Evolutionary conservation across 257 asterid genomes (phyloP).

Genomic region (Gentiana dahurica): DNA sequence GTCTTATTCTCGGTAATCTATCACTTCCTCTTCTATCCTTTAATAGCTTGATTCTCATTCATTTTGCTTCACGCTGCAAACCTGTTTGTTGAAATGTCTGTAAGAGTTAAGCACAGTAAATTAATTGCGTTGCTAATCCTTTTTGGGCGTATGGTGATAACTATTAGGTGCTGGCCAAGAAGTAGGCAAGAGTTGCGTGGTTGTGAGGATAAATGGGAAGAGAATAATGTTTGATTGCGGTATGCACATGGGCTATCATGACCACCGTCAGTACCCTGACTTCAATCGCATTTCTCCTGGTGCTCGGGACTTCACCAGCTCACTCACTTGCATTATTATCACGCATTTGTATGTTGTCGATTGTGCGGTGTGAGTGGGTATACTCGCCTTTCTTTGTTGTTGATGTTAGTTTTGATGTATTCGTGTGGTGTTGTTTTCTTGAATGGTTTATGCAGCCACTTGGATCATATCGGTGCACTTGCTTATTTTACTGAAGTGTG

Average conservation of each 20-base stretch:
- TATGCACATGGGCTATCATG: slow-evolving; percentile 83
- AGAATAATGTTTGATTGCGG: slow-evolving; percentile 93
- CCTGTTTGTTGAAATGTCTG: slow-evolving; percentile 3
- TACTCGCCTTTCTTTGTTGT: neutral
- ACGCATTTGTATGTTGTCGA: slow-evolving; percentile 48
- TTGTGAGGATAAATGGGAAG: slow-evolving; percentile 72
- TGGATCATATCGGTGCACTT: slow-evolving; percentile 96
- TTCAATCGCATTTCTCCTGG: slow-evolving; percentile 46
- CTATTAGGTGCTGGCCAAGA: slow-evolving; percentile 90
- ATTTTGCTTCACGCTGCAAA: neutral
- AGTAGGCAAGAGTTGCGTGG: slow-evolving; percentile 93
- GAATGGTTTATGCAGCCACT: slow-evolving; percentile 34
- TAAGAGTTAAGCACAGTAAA: neutral
- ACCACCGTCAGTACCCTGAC: slow-evolving; percentile 66
- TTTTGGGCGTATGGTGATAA: slow-evolving; percentile 2
- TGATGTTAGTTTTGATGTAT: neutral
- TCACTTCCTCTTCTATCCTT: neutral
- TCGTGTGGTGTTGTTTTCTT: neutral
- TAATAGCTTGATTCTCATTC: neutral
- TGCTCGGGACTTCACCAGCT: slow-evolving; percentile 38
- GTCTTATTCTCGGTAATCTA: slow-evolving; percentile 13
- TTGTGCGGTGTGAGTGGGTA: neutral
- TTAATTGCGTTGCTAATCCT: neutral
- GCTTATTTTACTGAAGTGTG: slow-evolving; percentile 93
- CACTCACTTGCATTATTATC: slow-evolving; percentile 69